phyloP scores from a whole-genome alignment of 768 basidiomycete species.

The Termitomyces sp. region DNA sequence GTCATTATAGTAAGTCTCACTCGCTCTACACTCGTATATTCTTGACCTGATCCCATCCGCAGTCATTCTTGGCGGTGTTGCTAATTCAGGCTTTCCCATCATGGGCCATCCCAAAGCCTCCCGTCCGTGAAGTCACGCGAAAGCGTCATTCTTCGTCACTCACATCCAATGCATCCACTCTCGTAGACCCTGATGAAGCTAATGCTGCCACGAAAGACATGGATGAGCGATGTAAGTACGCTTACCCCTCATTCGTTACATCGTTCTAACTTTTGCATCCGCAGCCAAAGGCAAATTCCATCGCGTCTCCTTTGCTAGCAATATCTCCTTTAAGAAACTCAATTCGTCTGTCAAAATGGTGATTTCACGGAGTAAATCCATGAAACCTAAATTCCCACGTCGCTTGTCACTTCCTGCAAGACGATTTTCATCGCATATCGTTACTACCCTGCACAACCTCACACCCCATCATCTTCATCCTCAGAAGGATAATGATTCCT shows the following conservation, averaged over 20 bases:
- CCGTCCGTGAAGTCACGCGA: not conserved
- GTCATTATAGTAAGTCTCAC: conserved; percentile 1
- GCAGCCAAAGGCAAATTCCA: not conserved
- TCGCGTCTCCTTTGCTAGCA: not conserved
- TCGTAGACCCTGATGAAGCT: not conserved
- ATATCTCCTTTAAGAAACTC: not conserved
- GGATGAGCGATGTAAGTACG: not conserved
- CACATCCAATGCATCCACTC: not conserved
- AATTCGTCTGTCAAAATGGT: not conserved
- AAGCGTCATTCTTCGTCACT: not conserved
- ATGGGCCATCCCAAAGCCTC: not conserved
- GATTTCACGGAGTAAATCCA: not conserved
- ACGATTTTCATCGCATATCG: not conserved
- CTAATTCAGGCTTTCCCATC: not conserved
- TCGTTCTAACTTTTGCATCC: not conserved
- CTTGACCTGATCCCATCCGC: conserved; percentile 3
- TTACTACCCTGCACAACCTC: not conserved
- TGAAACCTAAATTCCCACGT: not conserved
- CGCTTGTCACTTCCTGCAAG: not conserved
- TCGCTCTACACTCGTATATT: not conserved
- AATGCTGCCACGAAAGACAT: not conserved
- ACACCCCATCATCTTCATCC: not conserved
- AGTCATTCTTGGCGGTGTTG: conserved; percentile 1
- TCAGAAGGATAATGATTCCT: not conserved
- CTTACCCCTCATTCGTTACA: no score